Base-by-base conservation (phyloP, 768 basidiomycete species). In the Trametes coccinea region DNA sequence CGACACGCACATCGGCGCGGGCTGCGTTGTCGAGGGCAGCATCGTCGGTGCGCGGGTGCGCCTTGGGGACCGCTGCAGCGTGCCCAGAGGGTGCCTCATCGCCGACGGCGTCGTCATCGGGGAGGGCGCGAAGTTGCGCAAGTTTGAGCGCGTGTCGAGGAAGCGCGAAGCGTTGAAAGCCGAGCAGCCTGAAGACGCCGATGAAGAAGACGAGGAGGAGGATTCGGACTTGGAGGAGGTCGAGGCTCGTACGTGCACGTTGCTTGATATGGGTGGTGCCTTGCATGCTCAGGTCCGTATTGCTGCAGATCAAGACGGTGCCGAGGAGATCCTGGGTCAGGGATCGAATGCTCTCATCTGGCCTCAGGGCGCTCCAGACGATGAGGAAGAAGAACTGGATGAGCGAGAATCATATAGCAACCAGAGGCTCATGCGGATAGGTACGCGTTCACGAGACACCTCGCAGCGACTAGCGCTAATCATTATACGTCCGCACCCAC, bases 71-170 rank as follows among this genome's bases (percentile, higher is more conserved):
- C 82, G 80, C 46, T 85, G 84, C 56, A 75, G 71, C 5, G 77
- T 99, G n/a, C 83, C 84, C 10, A 79, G 78, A 37, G 96, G 97
- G 0, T 90, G 87, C 65, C 72, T 99, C 64, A 79, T 98, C 33
- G 93, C 87, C 0, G 90, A 95, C 65, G 88, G 84, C 16, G 94
- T 95, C 1, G 77, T 82, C 34, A 72, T 98, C 14, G 95, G 94
- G 0, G 86, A 88, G n/a, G 77, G 82, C 40, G 90, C 88, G 8
- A 76, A 69, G 46, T 69, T 97, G 51, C 75, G 77, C 48, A 83
- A 85, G 14, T 96, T 93, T 70, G 85, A 88, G 65, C 79, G 90
- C 53, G 75, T 98, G 60, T 89, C 88, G n/a, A 83, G 74, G 68
- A 79, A 74, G 72, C 75, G 76, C 44, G 78, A 71, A 63, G 70